phyloP scores from a whole-genome alignment of 1,284 basidiomycete species.

The Ustilago trichophora region DNA sequence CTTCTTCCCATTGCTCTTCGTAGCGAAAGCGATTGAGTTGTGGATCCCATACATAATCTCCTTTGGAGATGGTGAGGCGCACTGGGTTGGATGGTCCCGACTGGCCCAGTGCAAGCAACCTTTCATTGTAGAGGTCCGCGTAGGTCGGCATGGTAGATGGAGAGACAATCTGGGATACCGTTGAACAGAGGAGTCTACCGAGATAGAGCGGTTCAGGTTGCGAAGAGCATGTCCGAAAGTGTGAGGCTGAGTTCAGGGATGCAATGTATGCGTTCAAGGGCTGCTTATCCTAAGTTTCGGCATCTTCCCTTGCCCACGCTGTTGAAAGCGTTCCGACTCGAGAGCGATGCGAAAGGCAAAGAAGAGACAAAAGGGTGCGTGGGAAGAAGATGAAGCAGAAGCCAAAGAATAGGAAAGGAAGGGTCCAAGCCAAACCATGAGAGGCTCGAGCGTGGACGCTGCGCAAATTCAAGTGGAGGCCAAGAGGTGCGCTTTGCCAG shows the following conservation, averaged over 20 bases:
- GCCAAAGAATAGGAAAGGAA: neutral
- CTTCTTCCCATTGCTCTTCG: slow-evolving; percentile 44
- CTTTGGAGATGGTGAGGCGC: slow-evolving; percentile 44
- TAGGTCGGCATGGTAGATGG: slow-evolving; percentile 35
- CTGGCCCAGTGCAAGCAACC: slow-evolving; percentile 20
- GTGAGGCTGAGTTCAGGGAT: too few relatives aligned
- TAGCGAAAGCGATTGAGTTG: slow-evolving; percentile 15
- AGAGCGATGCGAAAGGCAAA: too few relatives aligned
- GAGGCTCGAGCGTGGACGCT: slow-evolving; percentile 4
- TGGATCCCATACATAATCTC: slow-evolving; percentile 40
- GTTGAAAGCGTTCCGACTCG: too few relatives aligned
- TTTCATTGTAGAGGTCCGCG: slow-evolving; percentile 43
- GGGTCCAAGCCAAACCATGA: too few relatives aligned
- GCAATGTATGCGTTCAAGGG: too few relatives aligned
- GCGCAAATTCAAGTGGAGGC: neutral
- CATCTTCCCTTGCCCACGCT: too few relatives aligned
- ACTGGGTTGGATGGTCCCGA: slow-evolving; percentile 34
- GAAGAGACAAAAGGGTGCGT: too few relatives aligned
- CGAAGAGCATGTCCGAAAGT: too few relatives aligned
- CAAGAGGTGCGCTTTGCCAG: too few relatives aligned
- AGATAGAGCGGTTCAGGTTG: neutral
- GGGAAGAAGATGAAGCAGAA: neutral
- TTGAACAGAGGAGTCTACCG: neutral
- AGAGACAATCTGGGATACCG: neutral
- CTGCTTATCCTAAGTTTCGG: too few relatives aligned